phyloP scores from a whole-genome alignment of 441 rosid species.

The Jatropha multifida region DNA sequence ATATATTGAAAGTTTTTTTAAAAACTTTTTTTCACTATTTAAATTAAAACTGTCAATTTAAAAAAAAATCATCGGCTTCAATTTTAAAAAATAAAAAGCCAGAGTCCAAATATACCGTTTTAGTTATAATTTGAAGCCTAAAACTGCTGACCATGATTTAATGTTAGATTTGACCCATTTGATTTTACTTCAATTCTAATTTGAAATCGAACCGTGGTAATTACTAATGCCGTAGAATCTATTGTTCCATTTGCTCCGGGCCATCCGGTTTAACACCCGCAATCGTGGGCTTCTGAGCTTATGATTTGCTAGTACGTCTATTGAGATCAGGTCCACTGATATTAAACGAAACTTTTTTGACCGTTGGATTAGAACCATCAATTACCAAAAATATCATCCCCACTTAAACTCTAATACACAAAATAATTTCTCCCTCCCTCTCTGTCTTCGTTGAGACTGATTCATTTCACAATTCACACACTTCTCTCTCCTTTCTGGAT shows the following conservation, averaged over 20 bases:
- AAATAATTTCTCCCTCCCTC: slow-evolving; percentile 4
- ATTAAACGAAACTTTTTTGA: background rate
- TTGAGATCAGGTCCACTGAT: background rate
- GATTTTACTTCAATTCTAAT: too few relatives aligned
- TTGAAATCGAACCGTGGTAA: too few relatives aligned
- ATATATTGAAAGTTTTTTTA: too few relatives aligned
- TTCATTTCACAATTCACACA: slow-evolving; percentile 8
- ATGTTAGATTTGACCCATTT: too few relatives aligned
- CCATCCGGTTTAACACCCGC: background rate
- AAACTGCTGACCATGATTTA: too few relatives aligned
- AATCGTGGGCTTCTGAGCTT: background rate
- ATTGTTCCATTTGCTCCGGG: background rate
- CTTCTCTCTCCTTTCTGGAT: background rate
- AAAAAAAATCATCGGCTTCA: too few relatives aligned
- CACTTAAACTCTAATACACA: background rate
- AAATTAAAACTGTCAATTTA: too few relatives aligned
- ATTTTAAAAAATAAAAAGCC: too few relatives aligned
- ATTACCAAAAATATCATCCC: background rate
- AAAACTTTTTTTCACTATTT: too few relatives aligned
- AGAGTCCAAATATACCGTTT: too few relatives aligned
- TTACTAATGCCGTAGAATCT: too few relatives aligned
- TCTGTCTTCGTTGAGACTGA: background rate
- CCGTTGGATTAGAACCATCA: background rate
- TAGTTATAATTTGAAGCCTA: too few relatives aligned
- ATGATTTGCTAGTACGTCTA: background rate